Percentiles rank a stretch among this genome's conserved stretches.
phyloP scores from a whole-genome alignment of 2,329 filamentous ascomycete genomes.

The Penicillium fuscoglaucum region DNA sequence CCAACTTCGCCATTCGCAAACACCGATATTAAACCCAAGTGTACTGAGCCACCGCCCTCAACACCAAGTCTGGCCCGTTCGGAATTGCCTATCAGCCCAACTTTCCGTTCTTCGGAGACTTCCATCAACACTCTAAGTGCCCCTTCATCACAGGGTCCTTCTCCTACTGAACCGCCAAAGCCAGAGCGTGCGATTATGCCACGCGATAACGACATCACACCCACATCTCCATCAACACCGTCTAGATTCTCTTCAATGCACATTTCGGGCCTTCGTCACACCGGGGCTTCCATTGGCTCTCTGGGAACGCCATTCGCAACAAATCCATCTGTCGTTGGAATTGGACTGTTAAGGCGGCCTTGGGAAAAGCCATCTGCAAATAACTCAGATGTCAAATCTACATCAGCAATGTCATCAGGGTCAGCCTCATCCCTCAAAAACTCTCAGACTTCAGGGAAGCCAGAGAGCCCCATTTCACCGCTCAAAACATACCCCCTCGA shows the following conservation, averaged over 20 bases:
- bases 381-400: not conserved
- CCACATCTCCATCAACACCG: not conserved
- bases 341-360: slow-evolving; percentile 2
- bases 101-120: not conserved
- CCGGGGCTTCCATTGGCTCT: not conserved
- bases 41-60: slow-evolving; percentile 3
- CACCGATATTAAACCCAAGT: not conserved
- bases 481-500: not conserved
- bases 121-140: not conserved
- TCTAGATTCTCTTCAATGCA: slow-evolving; percentile 3
- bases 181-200: not conserved
- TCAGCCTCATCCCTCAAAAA: not conserved
- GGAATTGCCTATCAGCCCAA: slow-evolving; percentile 17
- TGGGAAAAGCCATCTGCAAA: slow-evolving; percentile 3
- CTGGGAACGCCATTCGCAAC: not conserved
- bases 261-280: slow-evolving; percentile 1
- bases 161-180: not conserved
- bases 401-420: not conserved
- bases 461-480: not conserved
- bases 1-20: not conserved
- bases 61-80: slow-evolving; percentile 13
- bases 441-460: not conserved
- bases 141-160: not conserved
- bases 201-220: not conserved
- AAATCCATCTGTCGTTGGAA: slow-evolving; percentile 2